phyloP scores from a whole-genome alignment of 306 rosid species.

The Cucumis hystrix region DNA sequence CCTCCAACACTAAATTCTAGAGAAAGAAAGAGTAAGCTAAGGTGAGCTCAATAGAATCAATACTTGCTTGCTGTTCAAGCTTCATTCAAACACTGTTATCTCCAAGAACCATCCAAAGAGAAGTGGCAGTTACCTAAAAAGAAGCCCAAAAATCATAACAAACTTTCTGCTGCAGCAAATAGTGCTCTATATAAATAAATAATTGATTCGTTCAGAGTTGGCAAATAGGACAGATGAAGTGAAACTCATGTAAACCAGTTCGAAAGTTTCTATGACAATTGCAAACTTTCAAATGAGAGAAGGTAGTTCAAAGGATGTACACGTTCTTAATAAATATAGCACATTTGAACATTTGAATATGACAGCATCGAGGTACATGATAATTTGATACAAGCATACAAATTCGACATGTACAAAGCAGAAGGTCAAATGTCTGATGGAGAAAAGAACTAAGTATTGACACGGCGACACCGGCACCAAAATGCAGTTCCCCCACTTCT shows the following conservation, averaged over 20 bases:
- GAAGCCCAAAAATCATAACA: neutral
- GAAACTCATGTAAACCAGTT: neutral
- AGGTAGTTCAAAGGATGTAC: neutral
- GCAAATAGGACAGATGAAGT: neutral
- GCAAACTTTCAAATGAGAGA: neutral
- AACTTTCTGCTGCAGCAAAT: neutral
- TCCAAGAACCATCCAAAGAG: neutral
- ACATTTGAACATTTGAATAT: neutral
- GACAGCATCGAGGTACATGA: neutral
- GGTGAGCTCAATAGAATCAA: neutral
- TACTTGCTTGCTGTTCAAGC: neutral
- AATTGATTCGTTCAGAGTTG: neutral
- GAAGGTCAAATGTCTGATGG: neutral
- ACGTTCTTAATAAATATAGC: neutral
- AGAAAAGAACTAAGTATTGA: slow-evolving; percentile 18
- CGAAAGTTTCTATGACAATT: neutral
- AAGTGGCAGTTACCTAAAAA: neutral
- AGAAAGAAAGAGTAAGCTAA: neutral
- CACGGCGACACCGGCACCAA: slow-evolving; percentile 72
- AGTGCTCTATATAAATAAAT: neutral
- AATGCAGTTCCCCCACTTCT: slow-evolving; percentile 85
- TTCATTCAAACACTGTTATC: neutral
- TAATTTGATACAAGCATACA: neutral
- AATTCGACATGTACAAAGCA: neutral
- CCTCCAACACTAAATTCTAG: neutral